Evolutionary conservation across 257 asterid genomes (phyloP), one percentile per base, ranked within the genome.

Genomic region (Nicotiana sylvestris): DNA sequence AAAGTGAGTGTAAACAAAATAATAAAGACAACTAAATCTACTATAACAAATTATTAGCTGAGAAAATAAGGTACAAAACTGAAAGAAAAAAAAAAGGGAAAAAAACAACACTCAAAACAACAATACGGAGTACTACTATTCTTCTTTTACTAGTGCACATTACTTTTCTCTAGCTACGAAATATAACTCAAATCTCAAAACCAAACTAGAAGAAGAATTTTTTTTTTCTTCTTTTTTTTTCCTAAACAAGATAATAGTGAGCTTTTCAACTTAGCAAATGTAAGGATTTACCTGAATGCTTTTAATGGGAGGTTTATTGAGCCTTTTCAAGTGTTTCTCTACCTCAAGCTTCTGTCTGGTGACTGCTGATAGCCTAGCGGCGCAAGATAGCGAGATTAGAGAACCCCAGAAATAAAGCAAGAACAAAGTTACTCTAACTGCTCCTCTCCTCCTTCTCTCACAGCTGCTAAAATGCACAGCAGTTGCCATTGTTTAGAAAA

Each of bases 271-370:
- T 1, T 43, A 43, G 49, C 49, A 43, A 43, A 43, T 43, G 49
- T 43, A 43, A 1, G 49, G 11, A 8, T 43, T 7, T 81, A 92
- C 98, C 96, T 92, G 85, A 88, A 94, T 92, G 86, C 92, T 88
- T 76, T 92, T 94, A 61, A 90, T 16, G 51, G 97, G 87, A 82
- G 94, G 89, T 81, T 94, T 94, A 83, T 94, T 94, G 68, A 94
- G 90, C 84, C 96, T 85, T 9, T 89, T 90, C 93, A 92, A 89
- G 86, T 94, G 98, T 85, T 89, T 92, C 78, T 89, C 88, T 64
- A 93, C 91, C 83, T 91, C 88, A 53, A 90, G 92, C 86, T 88
- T 88, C 90, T 91, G 92, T 33, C 90, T 84, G 7, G 94, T 79
- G 55, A 82, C 82, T 76, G 93, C 7, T 2, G 49, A 72, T 5